Evolutionary conservation across 208 protist species (phyloP).

Genomic region (Naegleria gruberi): DNA sequence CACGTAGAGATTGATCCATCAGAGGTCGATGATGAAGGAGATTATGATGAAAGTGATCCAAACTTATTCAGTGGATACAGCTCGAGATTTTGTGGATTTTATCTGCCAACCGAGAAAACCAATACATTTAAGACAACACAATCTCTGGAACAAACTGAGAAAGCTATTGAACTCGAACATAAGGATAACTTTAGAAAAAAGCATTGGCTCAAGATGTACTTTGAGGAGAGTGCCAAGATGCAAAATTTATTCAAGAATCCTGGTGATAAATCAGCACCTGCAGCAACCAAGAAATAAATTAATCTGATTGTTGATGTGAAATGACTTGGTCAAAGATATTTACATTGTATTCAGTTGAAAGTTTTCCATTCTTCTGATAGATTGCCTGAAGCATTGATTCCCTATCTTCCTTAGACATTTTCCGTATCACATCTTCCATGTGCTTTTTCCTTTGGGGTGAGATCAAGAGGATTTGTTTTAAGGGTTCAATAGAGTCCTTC

Average conservation of each 20-base stretch:
- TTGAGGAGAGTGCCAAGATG: not conserved
- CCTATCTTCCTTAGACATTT: not conserved
- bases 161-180: not conserved
- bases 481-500: not conserved
- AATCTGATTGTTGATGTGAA: not conserved
- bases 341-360: not conserved
- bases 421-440: not conserved
- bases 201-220: not conserved
- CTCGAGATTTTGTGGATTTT: not conserved
- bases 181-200: constrained; percentile 5
- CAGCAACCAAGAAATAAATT: not conserved
- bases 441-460: not conserved
- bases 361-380: not conserved
- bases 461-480: not conserved
- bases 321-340: not conserved
- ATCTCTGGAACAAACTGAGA: not conserved
- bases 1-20: not conserved
- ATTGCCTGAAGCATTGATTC: not conserved
- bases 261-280: not conserved
- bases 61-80: not conserved
- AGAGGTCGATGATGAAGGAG: not conserved
- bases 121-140: not conserved
- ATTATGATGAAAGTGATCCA: not conserved
- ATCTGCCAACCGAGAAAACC: not conserved
- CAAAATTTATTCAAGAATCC: not conserved